These are phyloP conservation scores for Pseudogymnoascus sp. DNA, from an alignment of 2,329 filamentous ascomycete species.

Conservation along the genomic window DNA sequence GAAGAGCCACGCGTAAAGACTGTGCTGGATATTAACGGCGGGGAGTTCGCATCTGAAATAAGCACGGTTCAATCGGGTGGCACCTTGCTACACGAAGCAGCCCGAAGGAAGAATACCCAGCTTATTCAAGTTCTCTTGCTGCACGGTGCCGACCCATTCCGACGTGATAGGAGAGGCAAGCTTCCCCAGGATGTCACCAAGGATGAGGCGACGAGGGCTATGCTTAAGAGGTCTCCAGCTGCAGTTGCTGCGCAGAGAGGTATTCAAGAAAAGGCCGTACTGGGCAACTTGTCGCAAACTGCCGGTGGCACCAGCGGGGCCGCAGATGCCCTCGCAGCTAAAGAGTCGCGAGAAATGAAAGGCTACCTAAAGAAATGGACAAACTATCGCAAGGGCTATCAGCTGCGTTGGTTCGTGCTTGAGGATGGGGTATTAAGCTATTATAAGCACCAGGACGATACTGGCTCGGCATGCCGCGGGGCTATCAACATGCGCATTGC, in stretches of 20 bases:
- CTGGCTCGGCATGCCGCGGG: slow-evolving; percentile 88
- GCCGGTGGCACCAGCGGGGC: slow-evolving; percentile 45
- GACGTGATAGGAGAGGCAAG: slow-evolving; percentile 88
- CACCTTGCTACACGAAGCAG: slow-evolving; percentile 86
- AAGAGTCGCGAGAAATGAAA: slow-evolving; percentile 93
- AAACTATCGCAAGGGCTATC: slow-evolving; percentile 95
- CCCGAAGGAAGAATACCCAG: slow-evolving; percentile 74
- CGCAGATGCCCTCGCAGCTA: slow-evolving; percentile 58
- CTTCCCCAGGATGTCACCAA: slow-evolving; percentile 93
- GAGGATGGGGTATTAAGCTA: slow-evolving; percentile 97
- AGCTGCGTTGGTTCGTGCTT: slow-evolving; percentile 93
- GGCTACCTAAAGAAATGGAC: slow-evolving; percentile 99
- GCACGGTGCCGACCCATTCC: slow-evolving; percentile 92
- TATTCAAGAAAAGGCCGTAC: slow-evolving; percentile 93
- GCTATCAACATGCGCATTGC: slow-evolving; percentile 99
- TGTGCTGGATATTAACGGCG: slow-evolving; percentile 83
- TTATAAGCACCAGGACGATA: slow-evolving; percentile 98
- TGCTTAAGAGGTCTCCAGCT: slow-evolving; percentile 89
- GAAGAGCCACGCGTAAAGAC: slow-evolving; percentile 80
- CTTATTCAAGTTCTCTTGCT: slow-evolving; percentile 85
- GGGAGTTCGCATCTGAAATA: slow-evolving; percentile 77
- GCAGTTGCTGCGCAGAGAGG: slow-evolving; percentile 89
- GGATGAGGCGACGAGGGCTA: slow-evolving; percentile 78
- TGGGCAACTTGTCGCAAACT: slow-evolving; percentile 58
- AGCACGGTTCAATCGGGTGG: slow-evolving; percentile 74